Evolutionary conservation across 2,329 filamentous ascomycete genomes (phyloP), one percentile per base, ranked within the genome.

Genomic region (Scytalidium lignicola): DNA sequence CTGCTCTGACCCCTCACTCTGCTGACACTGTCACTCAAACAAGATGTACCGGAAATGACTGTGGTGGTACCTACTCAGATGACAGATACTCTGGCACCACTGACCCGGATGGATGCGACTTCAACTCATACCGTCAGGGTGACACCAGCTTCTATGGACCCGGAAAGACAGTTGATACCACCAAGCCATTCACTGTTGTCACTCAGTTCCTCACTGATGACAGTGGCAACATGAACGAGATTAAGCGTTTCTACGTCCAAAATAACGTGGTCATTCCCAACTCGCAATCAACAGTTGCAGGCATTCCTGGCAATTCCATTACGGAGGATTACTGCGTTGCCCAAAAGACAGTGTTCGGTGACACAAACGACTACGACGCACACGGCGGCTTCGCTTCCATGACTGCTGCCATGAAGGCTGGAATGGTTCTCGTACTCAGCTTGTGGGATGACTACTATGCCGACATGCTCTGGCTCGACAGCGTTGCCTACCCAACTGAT

Each of bases 381-480:
- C 70, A 78, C 41, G 83, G 82, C 45, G 83, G 82, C 19, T 64
- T 83, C 54, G 62, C 69, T 5, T 67, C 66, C 40, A 80, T 86
- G 74, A 73, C 74, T 53, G 62, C 69, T 1, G 81, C 79, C 20
- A 67, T 86, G 39, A 62, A 65, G 5, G 58, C 72, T 26, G 81
- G 80, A 29, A 81, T 84, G 78, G 82, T 84, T 32, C 73, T 86
- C 13, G 81, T 84, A 56, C 74, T 86, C 72, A 75, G 72, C 20
- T 68, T 83, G 51, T 79, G 75, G 75, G 65, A 70, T 51, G 70
- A 73, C 54, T 78, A 86, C 67, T 67, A 77, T 51, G 70, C 78
- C 61, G 76, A 84, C 69, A 88, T 89, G 84, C 76, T 85, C 60
- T 89, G 86, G 86, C 78, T 90, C 59, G 85, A 89, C 72, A 79